Conservation (phyloP, 208 protist species). For the Trypanosoma vivax region DNA sequence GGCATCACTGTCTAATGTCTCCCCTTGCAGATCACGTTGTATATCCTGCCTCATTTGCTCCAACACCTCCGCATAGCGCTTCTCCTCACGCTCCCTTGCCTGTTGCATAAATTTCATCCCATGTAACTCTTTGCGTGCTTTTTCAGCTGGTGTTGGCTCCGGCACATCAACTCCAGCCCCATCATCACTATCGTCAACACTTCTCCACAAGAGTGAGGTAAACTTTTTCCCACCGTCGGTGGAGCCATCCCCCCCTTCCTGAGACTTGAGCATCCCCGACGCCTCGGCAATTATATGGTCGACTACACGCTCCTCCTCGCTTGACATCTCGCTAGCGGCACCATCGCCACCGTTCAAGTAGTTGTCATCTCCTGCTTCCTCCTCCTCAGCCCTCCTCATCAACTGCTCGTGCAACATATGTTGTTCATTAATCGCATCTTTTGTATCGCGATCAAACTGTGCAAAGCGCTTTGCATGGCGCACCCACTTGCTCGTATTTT, state of each 20-base stretch:
- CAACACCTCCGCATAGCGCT: conserved; percentile 48
- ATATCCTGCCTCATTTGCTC: conserved; percentile 49
- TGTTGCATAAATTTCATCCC: conserved; percentile 87
- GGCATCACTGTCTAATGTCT: conserved; percentile 8
- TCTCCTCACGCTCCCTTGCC: conserved; percentile 56
- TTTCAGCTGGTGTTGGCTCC: conserved; percentile 37
- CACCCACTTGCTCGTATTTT: conserved; percentile 90
- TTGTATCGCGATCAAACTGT: conserved; percentile 62
- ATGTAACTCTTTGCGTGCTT: conserved; percentile 57
- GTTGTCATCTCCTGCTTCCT: conserved; percentile 72
- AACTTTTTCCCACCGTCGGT: conserved; percentile 11
- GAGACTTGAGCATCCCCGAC: background rate
- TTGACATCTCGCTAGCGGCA: conserved; percentile 35
- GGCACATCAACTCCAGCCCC: conserved; percentile 11
- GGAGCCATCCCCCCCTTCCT: conserved; percentile 1
- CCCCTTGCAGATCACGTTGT: conserved; percentile 24
- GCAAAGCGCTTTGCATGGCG: conserved; percentile 85
- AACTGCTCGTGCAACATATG: conserved; percentile 73
- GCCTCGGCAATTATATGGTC: conserved; percentile 60
- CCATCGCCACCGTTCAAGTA: conserved; percentile 50
- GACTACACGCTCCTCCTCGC: conserved; percentile 79
- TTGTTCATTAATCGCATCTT: conserved; percentile 88
- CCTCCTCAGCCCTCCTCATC: conserved; percentile 88
- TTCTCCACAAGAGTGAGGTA: conserved; percentile 48
- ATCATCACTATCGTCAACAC: conserved; percentile 25